Conservation (phyloP, 1,139 yeast genomes). For the Suhomyces coccinellae region DNA sequence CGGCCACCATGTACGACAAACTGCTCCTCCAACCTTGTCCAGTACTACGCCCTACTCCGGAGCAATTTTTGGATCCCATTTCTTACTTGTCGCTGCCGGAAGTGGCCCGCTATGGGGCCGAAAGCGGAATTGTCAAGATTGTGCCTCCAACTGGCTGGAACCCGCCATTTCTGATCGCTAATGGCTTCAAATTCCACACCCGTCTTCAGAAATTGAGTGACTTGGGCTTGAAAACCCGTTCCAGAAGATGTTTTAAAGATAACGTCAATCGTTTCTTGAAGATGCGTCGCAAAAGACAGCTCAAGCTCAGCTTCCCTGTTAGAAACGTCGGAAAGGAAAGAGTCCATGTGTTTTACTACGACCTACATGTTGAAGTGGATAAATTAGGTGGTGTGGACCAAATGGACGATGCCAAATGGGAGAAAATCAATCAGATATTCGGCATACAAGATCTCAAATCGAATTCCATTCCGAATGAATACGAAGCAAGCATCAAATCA, state of each 20-base stretch:
- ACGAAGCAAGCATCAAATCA: conserved; percentile 33
- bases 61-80: conserved; percentile 64
- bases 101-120: conserved; percentile 51
- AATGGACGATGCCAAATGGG: conserved; percentile 35
- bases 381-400: conserved; percentile 25
- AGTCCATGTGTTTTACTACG: conserved; percentile 48
- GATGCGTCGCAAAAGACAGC: conserved; percentile 40
- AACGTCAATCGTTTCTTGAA: conserved; percentile 58
- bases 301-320: conserved; percentile 27
- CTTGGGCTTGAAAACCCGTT: conserved; percentile 60
- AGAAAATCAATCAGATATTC: conserved; percentile 28
- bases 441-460: conserved; percentile 21
- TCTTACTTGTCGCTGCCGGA: conserved; percentile 55
- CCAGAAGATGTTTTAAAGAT: conserved; percentile 59
- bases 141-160: conserved; percentile 62
- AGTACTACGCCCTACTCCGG: conserved; percentile 51
- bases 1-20: conserved; percentile 25
- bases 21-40: conserved; percentile 49
- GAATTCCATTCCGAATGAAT: conserved; percentile 31
- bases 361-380: conserved; percentile 51
- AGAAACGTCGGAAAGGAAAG: conserved; percentile 4
- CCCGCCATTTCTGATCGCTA: conserved; percentile 51
- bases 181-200: conserved; percentile 60
- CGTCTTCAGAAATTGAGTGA: conserved; percentile 65
- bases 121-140: conserved; percentile 65